Percentiles rank a stretch among this genome's conserved stretches.
Evolutionary conservation across 1,284 basidiomycete species (phyloP).

Genomic region (Rhodofomes roseus): DNA sequence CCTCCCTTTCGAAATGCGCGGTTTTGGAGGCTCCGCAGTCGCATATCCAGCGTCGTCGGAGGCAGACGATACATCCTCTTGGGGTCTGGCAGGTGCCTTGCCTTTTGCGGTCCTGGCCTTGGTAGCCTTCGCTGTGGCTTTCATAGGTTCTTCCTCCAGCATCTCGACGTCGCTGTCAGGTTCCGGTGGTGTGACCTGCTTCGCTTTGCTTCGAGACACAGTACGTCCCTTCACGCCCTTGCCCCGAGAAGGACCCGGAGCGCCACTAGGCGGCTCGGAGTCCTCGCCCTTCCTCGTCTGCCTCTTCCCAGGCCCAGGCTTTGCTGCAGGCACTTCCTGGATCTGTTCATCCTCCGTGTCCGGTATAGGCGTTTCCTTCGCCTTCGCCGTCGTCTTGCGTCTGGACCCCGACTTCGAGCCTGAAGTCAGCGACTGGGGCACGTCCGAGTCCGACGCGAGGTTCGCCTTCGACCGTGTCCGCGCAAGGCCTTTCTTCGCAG

Average conservation of each 20-base stretch:
- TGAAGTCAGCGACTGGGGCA: constrained; percentile 8
- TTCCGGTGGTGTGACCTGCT: not conserved
- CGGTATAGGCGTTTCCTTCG: constrained; percentile 8
- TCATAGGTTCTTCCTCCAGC: not conserved
- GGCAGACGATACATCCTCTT: constrained; percentile 12
- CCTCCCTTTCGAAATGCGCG: not conserved
- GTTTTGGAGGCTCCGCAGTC: constrained; percentile 19
- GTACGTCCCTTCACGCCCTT: not conserved
- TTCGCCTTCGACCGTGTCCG: constrained; percentile 20
- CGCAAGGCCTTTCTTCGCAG: constrained; percentile 16
- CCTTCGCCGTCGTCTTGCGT: not conserved
- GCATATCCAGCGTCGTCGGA: constrained; percentile 30
- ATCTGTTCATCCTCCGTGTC: constrained; percentile 9
- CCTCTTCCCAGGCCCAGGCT: not conserved
- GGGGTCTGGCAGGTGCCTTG: not conserved
- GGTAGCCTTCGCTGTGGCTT: not conserved
- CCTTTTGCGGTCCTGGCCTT: not conserved
- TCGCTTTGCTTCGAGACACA: constrained; percentile 1
- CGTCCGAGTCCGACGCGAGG: constrained; percentile 18
- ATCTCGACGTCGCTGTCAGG: not conserved
- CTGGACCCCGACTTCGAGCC: constrained; percentile 9
- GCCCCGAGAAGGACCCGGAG: not conserved
- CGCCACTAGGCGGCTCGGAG: constrained; percentile 4
- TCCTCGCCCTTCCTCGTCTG: constrained; percentile 1
- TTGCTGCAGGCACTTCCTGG: not conserved